A percentile compares a stretch with the other conserved stretches of the same genome.
These are phyloP conservation scores for Gnaphalium uliginosum DNA, from an alignment of 129 eudicot species.

Conservation along the genomic window DNA sequence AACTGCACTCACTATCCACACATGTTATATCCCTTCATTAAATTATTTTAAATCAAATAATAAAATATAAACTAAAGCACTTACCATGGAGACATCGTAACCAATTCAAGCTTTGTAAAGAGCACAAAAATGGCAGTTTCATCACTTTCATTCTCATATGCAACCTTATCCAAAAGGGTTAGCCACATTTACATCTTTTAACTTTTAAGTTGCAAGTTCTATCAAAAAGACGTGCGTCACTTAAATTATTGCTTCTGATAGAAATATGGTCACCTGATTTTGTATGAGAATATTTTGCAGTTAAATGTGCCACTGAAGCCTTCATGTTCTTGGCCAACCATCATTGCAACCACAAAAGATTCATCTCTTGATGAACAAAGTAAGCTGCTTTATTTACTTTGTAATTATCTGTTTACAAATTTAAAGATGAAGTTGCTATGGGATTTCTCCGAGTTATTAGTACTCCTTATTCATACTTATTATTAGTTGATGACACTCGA, in stretches of 20 bases:
- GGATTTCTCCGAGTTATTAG: neutral
- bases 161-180: conserved; percentile 50
- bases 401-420: neutral
- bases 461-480: neutral
- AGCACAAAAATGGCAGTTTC: conserved; percentile 62
- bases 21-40: conserved; percentile 9
- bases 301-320: conserved; percentile 41
- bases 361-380: conserved; percentile 38
- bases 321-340: conserved; percentile 34
- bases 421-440: neutral
- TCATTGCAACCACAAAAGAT: conserved; percentile 42
- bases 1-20: conserved; percentile 25
- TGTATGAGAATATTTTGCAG: conserved; percentile 29
- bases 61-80: neutral
- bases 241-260: neutral
- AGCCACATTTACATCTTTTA: conserved; percentile 9
- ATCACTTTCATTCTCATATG: conserved; percentile 54
- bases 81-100: conserved; percentile 17
- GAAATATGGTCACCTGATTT: neutral
- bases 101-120: conserved; percentile 6
- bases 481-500: neutral
- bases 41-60: neutral
- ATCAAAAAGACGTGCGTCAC: neutral
- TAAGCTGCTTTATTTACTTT: conserved; percentile 23
- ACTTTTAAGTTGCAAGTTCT: neutral